Evolutionary conservation across 176 grass and related monocot genomes (phyloP), one percentile per base, ranked within the genome.

Genomic region (Oryza longistaminata): DNA sequence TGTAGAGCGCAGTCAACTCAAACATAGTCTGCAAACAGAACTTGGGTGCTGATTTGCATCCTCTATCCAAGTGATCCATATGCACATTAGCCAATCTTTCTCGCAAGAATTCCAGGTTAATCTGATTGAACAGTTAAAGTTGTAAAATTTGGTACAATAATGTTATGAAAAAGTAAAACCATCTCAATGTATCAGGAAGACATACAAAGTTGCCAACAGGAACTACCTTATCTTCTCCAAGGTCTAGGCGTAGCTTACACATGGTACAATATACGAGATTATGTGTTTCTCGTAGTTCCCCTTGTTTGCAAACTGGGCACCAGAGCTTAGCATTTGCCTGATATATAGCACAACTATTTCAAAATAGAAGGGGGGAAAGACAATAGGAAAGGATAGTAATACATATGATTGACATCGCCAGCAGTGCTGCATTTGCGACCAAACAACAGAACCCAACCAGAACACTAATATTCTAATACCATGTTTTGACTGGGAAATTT

Each of bases 281-380:
- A 81, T 86, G 85, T 8, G 71, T 80, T 70, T 98, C 93, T 72
- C 66, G 81, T 70, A 98, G 83, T 49, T 81, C 89, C 86, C 96
- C 96, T 83, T 78, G 79, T 88, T 94, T 95, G 85, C 96, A 98
- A 71, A 92, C 81, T 77, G 93, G 91, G 75, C 93, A 98, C 93
- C 91, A 98, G 25, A 98, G 55, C 76, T 87, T 95, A 81, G 64
- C 64, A 81, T 74, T 90, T 85, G 33, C 72, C 90, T 92, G 86
- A 14, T 46, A 92, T 43, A 78, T 73, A 71, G n/a, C 67, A 89
- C 48, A 80, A 78, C 26, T 79, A 15, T 77, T 85, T 40, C 55
- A 86, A 78, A 67, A 81, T 15, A 55, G 13, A 33, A 55, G 7
- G 46, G 40, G 40, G 75, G 19, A 79, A 64, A 35, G 0, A 58